phyloP scores from a whole-genome alignment of 257 asterid genomes.

The Capsicum rhomboideum region DNA sequence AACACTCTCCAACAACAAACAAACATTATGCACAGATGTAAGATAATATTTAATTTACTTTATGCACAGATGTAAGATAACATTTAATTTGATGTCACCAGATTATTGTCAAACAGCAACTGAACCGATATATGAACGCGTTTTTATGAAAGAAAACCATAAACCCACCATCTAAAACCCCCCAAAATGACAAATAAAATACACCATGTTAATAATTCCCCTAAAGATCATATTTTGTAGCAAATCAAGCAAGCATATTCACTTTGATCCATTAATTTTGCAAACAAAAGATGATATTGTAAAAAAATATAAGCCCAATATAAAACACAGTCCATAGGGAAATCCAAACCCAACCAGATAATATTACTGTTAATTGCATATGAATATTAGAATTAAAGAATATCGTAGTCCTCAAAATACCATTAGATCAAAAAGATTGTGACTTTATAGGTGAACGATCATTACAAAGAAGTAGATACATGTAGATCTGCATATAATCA shows the following conservation, averaged over 20 bases:
- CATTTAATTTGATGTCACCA: background rate
- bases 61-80: background rate
- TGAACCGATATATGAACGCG: background rate
- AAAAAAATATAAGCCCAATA: background rate
- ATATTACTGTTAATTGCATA: background rate
- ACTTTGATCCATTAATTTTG: background rate
- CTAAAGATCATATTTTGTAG: background rate
- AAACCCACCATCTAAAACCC: background rate
- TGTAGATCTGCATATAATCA: background rate
- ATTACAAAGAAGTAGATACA: background rate
- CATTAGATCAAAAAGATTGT: constrained; percentile 14
- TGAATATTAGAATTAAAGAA: background rate
- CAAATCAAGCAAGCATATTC: background rate
- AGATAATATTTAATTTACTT: background rate
- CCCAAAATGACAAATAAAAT: background rate
- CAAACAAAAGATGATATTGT: background rate
- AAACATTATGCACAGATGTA: background rate
- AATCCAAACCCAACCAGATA: background rate
- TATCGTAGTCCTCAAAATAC: background rate
- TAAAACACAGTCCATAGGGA: background rate
- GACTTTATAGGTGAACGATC: constrained; percentile 1
- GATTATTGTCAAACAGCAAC: background rate
- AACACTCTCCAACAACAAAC: background rate
- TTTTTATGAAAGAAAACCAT: background rate
- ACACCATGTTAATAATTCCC: background rate